A percentile compares a stretch with the other conserved stretches of the same genome.
Conservation (phyloP, 306 rosid species). For the Heteromeles arbutifolia region DNA sequence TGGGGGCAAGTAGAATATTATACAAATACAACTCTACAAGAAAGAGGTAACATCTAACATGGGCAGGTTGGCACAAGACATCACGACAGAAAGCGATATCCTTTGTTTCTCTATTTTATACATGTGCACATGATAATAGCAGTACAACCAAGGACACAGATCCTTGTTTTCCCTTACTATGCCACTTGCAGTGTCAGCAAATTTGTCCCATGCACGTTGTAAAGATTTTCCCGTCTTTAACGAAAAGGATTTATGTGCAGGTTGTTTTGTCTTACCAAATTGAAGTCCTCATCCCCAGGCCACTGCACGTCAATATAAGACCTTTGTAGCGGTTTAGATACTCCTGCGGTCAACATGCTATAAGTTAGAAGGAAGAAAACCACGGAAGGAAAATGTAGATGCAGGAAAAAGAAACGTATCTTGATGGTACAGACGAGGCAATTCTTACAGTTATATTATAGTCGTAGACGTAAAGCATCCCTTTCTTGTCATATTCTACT, state of each 20-base stretch:
- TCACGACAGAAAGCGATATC: conserved; percentile 9
- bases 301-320: conserved; percentile 95
- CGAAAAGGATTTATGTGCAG: conserved; percentile 21
- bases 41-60: conserved; percentile 2
- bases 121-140: background rate
- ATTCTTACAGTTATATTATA: conserved; percentile 72
- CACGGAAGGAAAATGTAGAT: background rate
- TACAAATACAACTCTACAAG: conserved; percentile 23
- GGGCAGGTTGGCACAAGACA: conserved; percentile 2
- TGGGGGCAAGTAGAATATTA: background rate
- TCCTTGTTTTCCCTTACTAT: conserved; percentile 13
- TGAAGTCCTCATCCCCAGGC: conserved; percentile 85
- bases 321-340: conserved; percentile 93
- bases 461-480: conserved; percentile 73
- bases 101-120: conserved; percentile 8
- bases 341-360: conserved; percentile 49
- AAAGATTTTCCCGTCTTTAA: background rate
- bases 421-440: background rate
- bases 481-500: conserved; percentile 73
- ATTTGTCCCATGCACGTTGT: background rate
- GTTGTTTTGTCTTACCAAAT: conserved; percentile 43
- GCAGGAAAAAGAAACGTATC: background rate
- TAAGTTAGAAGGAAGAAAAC: background rate
- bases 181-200: conserved; percentile 29
- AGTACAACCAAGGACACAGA: background rate